Base-by-base conservation (phyloP, 2,329 filamentous ascomycete genomes). In the Beauveria brongniartii region DNA sequence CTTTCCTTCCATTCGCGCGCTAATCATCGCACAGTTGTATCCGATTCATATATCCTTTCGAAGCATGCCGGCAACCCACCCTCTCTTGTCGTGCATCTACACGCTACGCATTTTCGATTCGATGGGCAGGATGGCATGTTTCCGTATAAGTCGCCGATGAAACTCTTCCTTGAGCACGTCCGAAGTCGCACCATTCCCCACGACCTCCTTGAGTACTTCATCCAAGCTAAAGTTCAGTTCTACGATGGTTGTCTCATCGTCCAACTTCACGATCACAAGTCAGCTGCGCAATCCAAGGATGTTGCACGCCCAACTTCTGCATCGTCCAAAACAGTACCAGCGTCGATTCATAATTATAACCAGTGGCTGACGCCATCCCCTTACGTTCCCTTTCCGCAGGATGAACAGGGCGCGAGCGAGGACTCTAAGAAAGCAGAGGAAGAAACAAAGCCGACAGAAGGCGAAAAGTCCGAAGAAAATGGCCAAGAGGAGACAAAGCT, bases 191-290 rank as follows among this genome's bases (percentile, higher is more conserved):
- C 91, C 0, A 80, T 99, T 41, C 94, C 94, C 1, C 92, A 97
- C 73, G 92, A 97, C 67, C 85, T 97, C 71, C 77, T 97, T 12
- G 85, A 89, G 53, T 88, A 93, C 66, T 84, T 99, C 59, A 81
- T 86, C 30, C 81, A 85, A 53, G 80, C 80, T 20, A 85, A 86
- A 22, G 88, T 96, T 16, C 81, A 82, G 10, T 97, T 96, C 71
- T 99, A 97, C 71, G 92, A 97, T 73, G 92, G 90, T 37, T 96
- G 93, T 70, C 82, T 99, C 61, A 97, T 99, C 66, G 92, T 99
- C 41, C 88, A 96, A 72, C 79, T 97, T n/a, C 84, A 96, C 68
- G 91, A 97, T 71, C 90, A 96, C 76, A 90, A 89, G 68, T 85
- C 88, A 0, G 78, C 78, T 47, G 80, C 81, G 52, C 80, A 82